Evolutionary conservation across 2,329 filamentous ascomycete genomes (phyloP).

Genomic region (Aspergillus nomiae): DNA sequence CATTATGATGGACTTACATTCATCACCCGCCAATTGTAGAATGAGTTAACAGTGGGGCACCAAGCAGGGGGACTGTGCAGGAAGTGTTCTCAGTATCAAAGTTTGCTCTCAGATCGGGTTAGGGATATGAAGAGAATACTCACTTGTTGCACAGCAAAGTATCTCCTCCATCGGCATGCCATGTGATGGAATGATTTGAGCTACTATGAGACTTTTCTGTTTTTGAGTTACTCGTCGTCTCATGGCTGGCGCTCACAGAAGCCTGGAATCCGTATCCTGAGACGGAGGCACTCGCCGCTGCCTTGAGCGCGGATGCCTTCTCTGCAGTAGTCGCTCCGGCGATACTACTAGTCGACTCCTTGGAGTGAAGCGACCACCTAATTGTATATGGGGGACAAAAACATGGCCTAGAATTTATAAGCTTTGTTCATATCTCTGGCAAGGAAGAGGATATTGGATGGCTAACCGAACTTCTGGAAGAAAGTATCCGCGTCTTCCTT

Average conservation of each 20-base stretch:
- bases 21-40: neutral
- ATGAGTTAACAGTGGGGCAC: neutral
- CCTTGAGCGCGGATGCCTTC: neutral
- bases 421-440: no score
- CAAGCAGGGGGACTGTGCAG: neutral
- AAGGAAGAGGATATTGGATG: no score
- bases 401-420: no score
- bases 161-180: neutral
- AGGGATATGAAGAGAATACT: neutral
- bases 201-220: neutral
- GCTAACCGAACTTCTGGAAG: neutral
- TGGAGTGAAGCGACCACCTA: neutral
- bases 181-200: neutral
- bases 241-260: neutral
- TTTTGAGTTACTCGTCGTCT: neutral
- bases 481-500: neutral
- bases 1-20: neutral
- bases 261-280: neutral
- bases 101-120: no score
- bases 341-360: neutral
- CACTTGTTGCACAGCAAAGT: neutral
- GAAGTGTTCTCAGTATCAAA: no score
- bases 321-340: neutral
- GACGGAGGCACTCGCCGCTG: neutral
- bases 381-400: neutral